phyloP scores from a whole-genome alignment of 2,329 filamentous ascomycete genomes.

The Tolypocladium capitatum region DNA sequence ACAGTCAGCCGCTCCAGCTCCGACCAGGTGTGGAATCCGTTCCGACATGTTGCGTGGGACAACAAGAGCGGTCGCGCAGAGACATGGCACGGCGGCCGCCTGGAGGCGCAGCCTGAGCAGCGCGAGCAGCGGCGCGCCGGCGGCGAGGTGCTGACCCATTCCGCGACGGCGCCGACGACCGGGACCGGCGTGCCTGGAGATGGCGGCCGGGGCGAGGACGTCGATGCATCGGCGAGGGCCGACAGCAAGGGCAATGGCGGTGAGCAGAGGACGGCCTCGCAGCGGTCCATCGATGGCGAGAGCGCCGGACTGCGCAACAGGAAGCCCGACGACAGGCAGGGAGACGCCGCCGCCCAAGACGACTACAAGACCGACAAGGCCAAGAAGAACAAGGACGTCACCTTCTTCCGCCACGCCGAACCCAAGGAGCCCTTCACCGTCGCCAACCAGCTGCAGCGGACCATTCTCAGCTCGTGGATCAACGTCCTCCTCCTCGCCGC shows the following conservation, averaged over 20 bases:
- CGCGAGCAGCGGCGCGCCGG: slow-evolving; percentile 8
- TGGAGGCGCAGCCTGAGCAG: slow-evolving; percentile 18
- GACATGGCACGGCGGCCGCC: slow-evolving; percentile 20
- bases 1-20: slow-evolving; percentile 24
- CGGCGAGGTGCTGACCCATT: slow-evolving; percentile 22
- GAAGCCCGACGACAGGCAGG: slow-evolving; percentile 14
- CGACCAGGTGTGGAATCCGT: slow-evolving; percentile 29
- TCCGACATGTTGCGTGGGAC: slow-evolving; percentile 27
- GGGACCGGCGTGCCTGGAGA: slow-evolving; percentile 8
- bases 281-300: slow-evolving; percentile 9
- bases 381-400: slow-evolving; percentile 22
- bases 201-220: slow-evolving; percentile 9
- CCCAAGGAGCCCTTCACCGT: slow-evolving; percentile 44
- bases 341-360: slow-evolving; percentile 9
- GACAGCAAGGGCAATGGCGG: slow-evolving; percentile 5
- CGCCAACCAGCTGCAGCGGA: slow-evolving; percentile 56
- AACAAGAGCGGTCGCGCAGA: slow-evolving; percentile 14
- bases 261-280: slow-evolving; percentile 9
- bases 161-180: slow-evolving; percentile 19
- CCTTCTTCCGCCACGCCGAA: slow-evolving; percentile 31
- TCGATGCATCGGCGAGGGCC: slow-evolving; percentile 10
- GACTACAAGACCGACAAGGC: slow-evolving; percentile 15
- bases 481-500: slow-evolving; percentile 70
- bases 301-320: slow-evolving; percentile 17
- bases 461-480: slow-evolving; percentile 72